These are phyloP conservation scores for Gamarada debralockiae DNA, from an alignment of 495 filamentous ascomycete genomes.

Conservation along the genomic window DNA sequence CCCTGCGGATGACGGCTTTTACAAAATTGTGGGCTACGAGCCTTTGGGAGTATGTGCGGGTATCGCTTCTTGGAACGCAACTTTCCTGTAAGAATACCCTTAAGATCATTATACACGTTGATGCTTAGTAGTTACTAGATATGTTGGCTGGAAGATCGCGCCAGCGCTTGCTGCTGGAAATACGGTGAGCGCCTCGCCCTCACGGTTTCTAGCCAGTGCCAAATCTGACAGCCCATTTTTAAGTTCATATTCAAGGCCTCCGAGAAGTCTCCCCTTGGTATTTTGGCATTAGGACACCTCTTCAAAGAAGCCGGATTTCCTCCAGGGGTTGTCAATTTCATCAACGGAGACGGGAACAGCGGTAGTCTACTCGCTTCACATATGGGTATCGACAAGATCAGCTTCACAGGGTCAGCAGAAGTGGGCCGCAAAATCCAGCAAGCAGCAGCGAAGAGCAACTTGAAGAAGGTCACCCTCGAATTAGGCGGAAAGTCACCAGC, in stretches of 20 bases:
- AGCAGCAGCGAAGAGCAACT: conserved; percentile 37
- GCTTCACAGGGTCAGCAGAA: conserved; percentile 45
- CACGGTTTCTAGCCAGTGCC: not conserved
- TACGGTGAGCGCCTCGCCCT: conserved; percentile 19
- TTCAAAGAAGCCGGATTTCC: conserved; percentile 27
- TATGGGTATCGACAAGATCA: conserved; percentile 30
- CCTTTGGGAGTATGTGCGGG: conserved; percentile 36
- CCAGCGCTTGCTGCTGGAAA: conserved; percentile 44
- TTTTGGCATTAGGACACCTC: conserved; percentile 21
- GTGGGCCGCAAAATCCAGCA: conserved; percentile 37
- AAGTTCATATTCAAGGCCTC: conserved; percentile 32
- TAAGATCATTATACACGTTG: conserved; percentile 30
- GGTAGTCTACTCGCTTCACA: conserved; percentile 32
- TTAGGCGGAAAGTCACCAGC: conserved; percentile 87
- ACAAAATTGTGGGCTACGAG: conserved; percentile 21
- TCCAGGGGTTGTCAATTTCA: conserved; percentile 33
- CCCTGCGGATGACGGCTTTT: not conserved
- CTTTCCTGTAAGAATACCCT: conserved; percentile 30
- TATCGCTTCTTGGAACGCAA: conserved; percentile 49
- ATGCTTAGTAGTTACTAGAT: conserved; percentile 19
- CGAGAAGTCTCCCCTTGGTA: conserved; percentile 31
- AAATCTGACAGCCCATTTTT: not conserved
- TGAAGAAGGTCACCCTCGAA: conserved; percentile 86
- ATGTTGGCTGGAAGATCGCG: conserved; percentile 33
- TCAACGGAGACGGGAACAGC: conserved; percentile 29